phyloP scores from a whole-genome alignment of 805 yeast genomes.

The Debaryomyces castellii region DNA sequence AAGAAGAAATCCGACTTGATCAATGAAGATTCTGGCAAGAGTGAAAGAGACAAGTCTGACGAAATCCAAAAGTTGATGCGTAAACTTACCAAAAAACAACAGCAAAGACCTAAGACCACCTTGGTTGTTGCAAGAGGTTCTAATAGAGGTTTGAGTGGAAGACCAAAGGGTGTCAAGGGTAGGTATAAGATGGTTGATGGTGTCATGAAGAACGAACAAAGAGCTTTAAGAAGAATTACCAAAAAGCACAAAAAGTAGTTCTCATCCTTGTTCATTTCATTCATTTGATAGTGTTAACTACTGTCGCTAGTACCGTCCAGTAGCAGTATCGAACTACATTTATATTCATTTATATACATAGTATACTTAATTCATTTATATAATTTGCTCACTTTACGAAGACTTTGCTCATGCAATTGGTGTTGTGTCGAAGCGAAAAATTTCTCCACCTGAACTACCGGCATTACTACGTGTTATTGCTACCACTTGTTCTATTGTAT shows the following conservation, averaged over 20 bases:
- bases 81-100: slow-evolving; percentile 72
- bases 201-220: slow-evolving; percentile 92
- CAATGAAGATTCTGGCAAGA: slow-evolving; percentile 81
- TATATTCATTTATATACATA: neutral
- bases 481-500: neutral
- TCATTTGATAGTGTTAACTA: neutral
- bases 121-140: slow-evolving; percentile 84
- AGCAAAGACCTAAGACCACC: slow-evolving; percentile 76
- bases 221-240: slow-evolving; percentile 86
- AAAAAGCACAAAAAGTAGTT: slow-evolving; percentile 69
- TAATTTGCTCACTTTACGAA: no score
- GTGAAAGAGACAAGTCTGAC: slow-evolving; percentile 92
- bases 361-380: neutral
- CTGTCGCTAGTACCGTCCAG: neutral
- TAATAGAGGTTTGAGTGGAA: slow-evolving; percentile 84
- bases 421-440: no score
- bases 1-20: slow-evolving; percentile 88
- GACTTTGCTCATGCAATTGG: no score
- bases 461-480: no score
- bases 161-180: slow-evolving; percentile 97
- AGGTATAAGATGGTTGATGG: slow-evolving; percentile 99
- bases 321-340: neutral
- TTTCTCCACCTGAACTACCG: no score
- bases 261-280: neutral
- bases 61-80: slow-evolving; percentile 86